Evolutionary conservation across 768 basidiomycete genomes (phyloP).

Genomic region (Pulveroboletus ravenelii): DNA sequence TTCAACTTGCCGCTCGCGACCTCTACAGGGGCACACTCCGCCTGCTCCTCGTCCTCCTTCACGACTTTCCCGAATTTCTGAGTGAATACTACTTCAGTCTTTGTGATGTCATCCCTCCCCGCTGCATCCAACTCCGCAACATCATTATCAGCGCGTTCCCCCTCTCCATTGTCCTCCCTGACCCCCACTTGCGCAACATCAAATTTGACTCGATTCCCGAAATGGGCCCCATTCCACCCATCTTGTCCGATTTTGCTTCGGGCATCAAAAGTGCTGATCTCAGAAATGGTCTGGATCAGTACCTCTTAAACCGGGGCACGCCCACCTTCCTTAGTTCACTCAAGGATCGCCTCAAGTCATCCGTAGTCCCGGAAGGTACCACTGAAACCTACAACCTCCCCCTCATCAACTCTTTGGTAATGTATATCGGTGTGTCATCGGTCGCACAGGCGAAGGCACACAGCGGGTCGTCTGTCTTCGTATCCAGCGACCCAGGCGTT

Average conservation of each 20-base stretch:
- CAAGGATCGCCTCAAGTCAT: conserved; percentile 66
- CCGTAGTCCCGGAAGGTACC: conserved; percentile 41
- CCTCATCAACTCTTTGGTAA: conserved; percentile 88
- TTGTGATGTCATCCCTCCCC: conserved; percentile 86
- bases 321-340: conserved; percentile 71
- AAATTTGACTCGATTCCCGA: conserved; percentile 76
- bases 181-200: conserved; percentile 75
- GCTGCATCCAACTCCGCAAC: conserved; percentile 95
- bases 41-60: conserved; percentile 88
- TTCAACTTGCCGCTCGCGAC: conserved; percentile 76
- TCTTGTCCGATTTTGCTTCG: conserved; percentile 86
- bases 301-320: conserved; percentile 71
- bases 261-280: conserved; percentile 79
- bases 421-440: conserved; percentile 93
- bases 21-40: conserved; percentile 89
- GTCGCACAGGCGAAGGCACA: conserved; percentile 84
- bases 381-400: conserved; percentile 78
- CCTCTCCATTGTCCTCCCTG: conserved; percentile 70
- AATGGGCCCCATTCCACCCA: conserved; percentile 88
- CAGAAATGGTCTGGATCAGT: conserved; percentile 75
- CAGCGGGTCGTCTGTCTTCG: conserved; percentile 78
- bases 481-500: conserved; percentile 78
- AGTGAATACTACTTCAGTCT: conserved; percentile 96
- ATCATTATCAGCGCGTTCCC: conserved; percentile 97
- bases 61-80: conserved; percentile 98